A percentile compares a stretch with the other conserved stretches of the same genome.
Conservation (phyloP, 495 filamentous ascomycete species). For the Cryomyces minteri region DNA sequence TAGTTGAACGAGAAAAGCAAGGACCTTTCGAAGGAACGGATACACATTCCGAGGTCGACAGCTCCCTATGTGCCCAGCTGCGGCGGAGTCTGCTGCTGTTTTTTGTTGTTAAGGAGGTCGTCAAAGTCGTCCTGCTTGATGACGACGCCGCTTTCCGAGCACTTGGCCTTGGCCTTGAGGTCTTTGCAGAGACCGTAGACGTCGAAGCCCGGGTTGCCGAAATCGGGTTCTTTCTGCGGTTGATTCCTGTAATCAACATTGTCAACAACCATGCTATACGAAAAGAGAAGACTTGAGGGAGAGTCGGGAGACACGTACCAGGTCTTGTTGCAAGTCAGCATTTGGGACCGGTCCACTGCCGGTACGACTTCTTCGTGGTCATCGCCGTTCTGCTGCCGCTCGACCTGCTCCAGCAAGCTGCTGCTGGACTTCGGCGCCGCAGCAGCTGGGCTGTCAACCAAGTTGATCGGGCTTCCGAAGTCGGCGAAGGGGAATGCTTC, state of each 20-base stretch:
- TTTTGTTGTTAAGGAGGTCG: conserved; percentile 14
- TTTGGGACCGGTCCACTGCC: conserved; percentile 40
- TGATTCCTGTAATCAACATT: conserved; percentile 48
- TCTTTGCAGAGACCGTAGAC: conserved; percentile 86
- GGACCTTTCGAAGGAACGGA: too few species aligned
- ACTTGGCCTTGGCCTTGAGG: conserved; percentile 90
- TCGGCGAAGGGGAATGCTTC: conserved; percentile 69
- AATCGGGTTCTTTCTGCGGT: conserved; percentile 69
- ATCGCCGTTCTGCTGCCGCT: conserved; percentile 44
- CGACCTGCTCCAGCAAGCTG: conserved; percentile 56
- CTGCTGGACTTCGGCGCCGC: conserved; percentile 23
- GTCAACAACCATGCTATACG: neutral
- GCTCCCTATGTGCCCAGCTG: too few species aligned
- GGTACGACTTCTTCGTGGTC: conserved; percentile 47
- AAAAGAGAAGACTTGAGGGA: neutral
- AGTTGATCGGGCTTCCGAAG: conserved; percentile 56
- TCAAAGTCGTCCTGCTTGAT: conserved; percentile 82
- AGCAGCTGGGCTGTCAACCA: conserved; percentile 30
- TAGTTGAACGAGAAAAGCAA: too few species aligned
- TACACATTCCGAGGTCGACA: too few species aligned
- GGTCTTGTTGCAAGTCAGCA: conserved; percentile 76
- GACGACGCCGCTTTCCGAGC: conserved; percentile 81
- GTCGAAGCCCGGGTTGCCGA: conserved; percentile 74
- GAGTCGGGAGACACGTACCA: conserved; percentile 41
- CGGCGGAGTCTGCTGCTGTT: neutral